Evolutionary conservation across 495 filamentous ascomycete species (phyloP).

Genomic region (Xylaria scruposa): DNA sequence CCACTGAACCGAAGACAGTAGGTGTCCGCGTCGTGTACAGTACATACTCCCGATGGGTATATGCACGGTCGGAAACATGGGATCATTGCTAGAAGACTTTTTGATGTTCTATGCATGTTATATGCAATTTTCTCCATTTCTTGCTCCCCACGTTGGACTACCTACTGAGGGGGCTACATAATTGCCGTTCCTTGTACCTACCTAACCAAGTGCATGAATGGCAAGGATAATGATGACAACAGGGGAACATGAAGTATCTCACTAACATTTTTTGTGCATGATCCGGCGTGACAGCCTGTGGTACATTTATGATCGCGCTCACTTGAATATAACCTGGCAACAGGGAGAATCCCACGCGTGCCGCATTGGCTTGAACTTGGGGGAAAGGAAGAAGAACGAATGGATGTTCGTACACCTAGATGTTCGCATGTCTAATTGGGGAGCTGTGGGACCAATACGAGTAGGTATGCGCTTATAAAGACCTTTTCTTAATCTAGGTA

Average conservation of each 20-base stretch:
- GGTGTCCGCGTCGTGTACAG: not conserved
- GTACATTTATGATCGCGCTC: not conserved
- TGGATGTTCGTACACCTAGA: not conserved
- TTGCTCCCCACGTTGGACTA: constrained; percentile 14
- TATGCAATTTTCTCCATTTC: not conserved
- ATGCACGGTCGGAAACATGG: not conserved
- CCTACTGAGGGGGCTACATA: not conserved
- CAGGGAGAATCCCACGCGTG: not conserved
- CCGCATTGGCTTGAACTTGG: not conserved
- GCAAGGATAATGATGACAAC: constrained; percentile 15
- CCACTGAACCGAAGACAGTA: not conserved
- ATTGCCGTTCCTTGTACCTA: constrained; percentile 11
- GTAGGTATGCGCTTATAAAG: not conserved
- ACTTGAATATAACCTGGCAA: not conserved
- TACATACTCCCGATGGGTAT: not conserved
- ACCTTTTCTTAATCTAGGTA: not conserved
- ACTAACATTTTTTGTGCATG: constrained; percentile 11
- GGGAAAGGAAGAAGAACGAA: not conserved
- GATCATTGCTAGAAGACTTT: not conserved
- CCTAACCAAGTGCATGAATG: constrained; percentile 15
- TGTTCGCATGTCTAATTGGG: not conserved
- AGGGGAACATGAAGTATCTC: constrained; percentile 11
- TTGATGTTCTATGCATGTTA: constrained; percentile 7
- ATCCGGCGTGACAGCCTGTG: not conserved
- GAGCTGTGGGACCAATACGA: not conserved